Evolutionary conservation across 352 stramenopile genomes (phyloP).

Genomic region (Phytopythium sindhum): DNA sequence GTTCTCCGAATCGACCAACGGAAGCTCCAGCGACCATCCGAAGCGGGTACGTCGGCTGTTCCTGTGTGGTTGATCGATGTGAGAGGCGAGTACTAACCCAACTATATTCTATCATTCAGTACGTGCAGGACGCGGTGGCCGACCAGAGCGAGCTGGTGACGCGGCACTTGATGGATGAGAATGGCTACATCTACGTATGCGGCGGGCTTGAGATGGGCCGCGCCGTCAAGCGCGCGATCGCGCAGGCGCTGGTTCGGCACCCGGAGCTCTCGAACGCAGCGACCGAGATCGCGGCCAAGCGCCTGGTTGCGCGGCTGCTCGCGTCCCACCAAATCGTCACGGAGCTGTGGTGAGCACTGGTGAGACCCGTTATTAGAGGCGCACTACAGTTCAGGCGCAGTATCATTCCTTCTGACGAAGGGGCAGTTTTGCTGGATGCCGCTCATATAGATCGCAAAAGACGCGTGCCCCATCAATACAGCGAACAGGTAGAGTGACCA

Average conservation of each 20-base stretch:
- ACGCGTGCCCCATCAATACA: neutral
- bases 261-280: conserved; percentile 20
- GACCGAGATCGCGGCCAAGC: conserved; percentile 38
- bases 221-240: conserved; percentile 65
- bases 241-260: conserved; percentile 42
- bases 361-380: too few species aligned
- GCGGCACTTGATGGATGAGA: conserved; percentile 45
- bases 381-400: too few species aligned
- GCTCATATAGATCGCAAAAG: neutral
- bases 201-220: conserved; percentile 78
- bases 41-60: conserved; percentile 39
- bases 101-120: conserved; percentile 27
- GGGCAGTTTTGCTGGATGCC: neutral
- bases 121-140: conserved; percentile 67
- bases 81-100: neutral
- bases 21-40: conserved; percentile 8
- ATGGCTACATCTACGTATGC: conserved; percentile 73
- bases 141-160: conserved; percentile 56
- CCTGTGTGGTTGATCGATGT: neutral
- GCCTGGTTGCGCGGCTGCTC: conserved; percentile 42
- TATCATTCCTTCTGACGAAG: too few species aligned
- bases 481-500: neutral
- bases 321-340: conserved; percentile 47
- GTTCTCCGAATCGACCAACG: conserved; percentile 38
- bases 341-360: conserved; percentile 63